phyloP scores from a whole-genome alignment of 208 protist genomes.

The Entamoeba histolytica region DNA sequence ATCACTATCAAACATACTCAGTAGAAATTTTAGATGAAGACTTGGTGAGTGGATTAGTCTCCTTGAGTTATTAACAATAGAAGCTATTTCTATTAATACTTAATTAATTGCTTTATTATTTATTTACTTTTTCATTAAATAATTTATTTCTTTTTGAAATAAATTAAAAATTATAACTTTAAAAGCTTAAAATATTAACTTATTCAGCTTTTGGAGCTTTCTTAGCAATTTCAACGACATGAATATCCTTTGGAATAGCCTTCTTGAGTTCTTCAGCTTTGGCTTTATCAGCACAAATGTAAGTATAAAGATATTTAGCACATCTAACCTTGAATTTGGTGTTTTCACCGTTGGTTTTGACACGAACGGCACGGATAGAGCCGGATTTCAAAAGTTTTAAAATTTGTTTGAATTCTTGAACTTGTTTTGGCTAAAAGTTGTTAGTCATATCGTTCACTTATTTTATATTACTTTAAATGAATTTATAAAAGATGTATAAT shows the following conservation, averaged over 20 bases:
- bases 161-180: no score
- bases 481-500: background rate
- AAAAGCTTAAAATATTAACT: no score
- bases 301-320: background rate
- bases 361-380: background rate
- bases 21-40: no score
- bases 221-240: background rate
- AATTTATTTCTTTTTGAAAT: no score
- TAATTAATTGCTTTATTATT: no score
- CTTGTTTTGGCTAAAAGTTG: background rate
- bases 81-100: no score
- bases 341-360: background rate
- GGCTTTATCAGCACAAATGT: background rate
- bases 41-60: no score
- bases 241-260: background rate
- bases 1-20: no score
- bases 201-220: background rate
- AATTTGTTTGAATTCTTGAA: background rate
- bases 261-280: slow-evolving; percentile 1
- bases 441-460: no score
- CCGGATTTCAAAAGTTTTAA: background rate
- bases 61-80: no score
- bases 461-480: background rate
- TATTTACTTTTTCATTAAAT: no score
- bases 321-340: background rate